A percentile compares a stretch with the other conserved stretches of the same genome.
Conservation (phyloP, 495 filamentous ascomycete genomes). For the Pseudevernia furfuracea region DNA sequence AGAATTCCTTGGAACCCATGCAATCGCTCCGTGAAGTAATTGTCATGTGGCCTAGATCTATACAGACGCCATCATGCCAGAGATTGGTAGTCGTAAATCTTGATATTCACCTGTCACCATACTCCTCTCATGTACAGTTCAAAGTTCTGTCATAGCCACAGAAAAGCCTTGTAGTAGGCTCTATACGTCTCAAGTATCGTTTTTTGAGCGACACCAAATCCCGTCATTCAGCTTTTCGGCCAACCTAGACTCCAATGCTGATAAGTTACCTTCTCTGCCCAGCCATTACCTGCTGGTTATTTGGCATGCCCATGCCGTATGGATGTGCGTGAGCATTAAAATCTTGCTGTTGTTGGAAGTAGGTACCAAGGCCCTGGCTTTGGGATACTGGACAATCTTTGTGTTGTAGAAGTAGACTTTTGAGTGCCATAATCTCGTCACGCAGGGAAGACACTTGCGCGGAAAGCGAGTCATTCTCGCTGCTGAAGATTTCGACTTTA, state of each 20-base stretch:
- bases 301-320: conserved; percentile 59
- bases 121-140: conserved; percentile 10
- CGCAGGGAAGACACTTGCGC: conserved; percentile 73
- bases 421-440: conserved; percentile 92
- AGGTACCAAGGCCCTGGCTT: conserved; percentile 62
- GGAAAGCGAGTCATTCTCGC: conserved; percentile 83
- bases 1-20: neutral
- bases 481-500: conserved; percentile 87
- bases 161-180: neutral
- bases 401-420: conserved; percentile 86
- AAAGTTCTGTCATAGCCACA: neutral
- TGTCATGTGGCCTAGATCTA: conserved; percentile 7
- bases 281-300: conserved; percentile 48
- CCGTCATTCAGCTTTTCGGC: neutral
- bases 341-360: conserved; percentile 41
- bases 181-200: neutral
- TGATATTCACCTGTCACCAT: conserved; percentile 15
- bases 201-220: neutral
- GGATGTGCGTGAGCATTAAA: conserved; percentile 52
- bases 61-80: conserved; percentile 13
- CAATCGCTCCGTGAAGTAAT: neutral
- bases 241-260: neutral
- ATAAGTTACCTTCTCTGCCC: conserved; percentile 47
- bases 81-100: conserved; percentile 16
- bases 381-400: conserved; percentile 95